These are phyloP conservation scores for Xylaria flabelliformis DNA, from an alignment of 495 filamentous ascomycete species.

Conservation along the genomic window DNA sequence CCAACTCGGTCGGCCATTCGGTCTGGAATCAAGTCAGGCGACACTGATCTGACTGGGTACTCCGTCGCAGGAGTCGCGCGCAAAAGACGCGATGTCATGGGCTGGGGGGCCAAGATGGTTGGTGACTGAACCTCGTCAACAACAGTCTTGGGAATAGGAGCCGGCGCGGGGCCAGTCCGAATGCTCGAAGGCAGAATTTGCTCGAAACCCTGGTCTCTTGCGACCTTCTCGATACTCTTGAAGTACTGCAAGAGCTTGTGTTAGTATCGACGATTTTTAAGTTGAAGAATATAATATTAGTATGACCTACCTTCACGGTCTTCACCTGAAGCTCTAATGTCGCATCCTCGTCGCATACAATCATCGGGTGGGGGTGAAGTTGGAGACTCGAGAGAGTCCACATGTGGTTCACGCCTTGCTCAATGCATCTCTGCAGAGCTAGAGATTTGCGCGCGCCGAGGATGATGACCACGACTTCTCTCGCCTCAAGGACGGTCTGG, in stretches of 20 bases:
- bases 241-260: constrained; percentile 58
- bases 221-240: constrained; percentile 69
- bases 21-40: constrained; percentile 67
- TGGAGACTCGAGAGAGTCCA: constrained; percentile 85
- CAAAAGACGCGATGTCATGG: constrained; percentile 54
- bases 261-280: constrained; percentile 19
- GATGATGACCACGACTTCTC: constrained; percentile 83
- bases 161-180: constrained; percentile 43
- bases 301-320: constrained; percentile 72
- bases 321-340: constrained; percentile 84
- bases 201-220: constrained; percentile 60
- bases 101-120: constrained; percentile 54
- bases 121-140: constrained; percentile 48
- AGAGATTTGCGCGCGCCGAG: constrained; percentile 81
- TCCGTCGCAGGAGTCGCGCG: constrained; percentile 54
- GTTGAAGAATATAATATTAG: background rate
- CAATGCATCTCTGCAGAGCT: constrained; percentile 81
- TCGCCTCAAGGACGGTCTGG: constrained; percentile 81
- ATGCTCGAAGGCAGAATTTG: constrained; percentile 62
- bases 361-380: constrained; percentile 77
- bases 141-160: constrained; percentile 38
- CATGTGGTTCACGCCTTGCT: constrained; percentile 87
- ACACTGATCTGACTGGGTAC: constrained; percentile 55
- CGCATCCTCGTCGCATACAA: constrained; percentile 86
- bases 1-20: constrained; percentile 71